phyloP scores from a whole-genome alignment of 2,329 filamentous ascomycete genomes.

The Sclerotinia spermophila region DNA sequence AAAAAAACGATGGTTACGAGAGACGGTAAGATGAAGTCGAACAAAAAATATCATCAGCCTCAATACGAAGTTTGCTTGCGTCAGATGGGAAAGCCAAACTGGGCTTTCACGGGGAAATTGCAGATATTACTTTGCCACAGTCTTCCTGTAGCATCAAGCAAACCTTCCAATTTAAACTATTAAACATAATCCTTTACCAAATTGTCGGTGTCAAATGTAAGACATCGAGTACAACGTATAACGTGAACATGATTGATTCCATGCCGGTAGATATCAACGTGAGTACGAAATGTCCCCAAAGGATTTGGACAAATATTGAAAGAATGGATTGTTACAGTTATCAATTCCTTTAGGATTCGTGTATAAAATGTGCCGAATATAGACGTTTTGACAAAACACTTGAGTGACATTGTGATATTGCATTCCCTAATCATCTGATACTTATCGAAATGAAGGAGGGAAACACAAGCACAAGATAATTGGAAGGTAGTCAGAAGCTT shows the following conservation, averaged over 20 bases:
- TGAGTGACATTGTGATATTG: background rate
- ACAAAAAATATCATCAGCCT: background rate
- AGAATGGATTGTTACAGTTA: background rate
- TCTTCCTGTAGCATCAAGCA: background rate
- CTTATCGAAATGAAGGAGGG: background rate
- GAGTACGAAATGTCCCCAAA: background rate
- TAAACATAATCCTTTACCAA: background rate
- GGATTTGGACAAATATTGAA: background rate
- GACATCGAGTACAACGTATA: background rate
- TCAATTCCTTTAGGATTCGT: background rate
- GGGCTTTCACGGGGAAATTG: background rate
- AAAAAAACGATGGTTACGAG: background rate
- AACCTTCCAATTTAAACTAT: background rate
- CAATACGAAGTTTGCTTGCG: background rate
- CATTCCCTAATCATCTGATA: background rate
- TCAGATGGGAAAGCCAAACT: background rate
- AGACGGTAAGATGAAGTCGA: background rate
- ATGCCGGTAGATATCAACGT: background rate
- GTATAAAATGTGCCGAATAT: background rate
- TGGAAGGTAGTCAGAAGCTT: background rate
- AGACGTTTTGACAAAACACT: background rate
- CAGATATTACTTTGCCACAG: background rate
- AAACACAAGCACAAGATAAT: background rate
- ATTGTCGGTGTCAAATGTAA: background rate
- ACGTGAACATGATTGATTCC: background rate